These are phyloP conservation scores for Pulicaria dysenterica DNA, from an alignment of 129 eudicot species.

Conservation along the genomic window DNA sequence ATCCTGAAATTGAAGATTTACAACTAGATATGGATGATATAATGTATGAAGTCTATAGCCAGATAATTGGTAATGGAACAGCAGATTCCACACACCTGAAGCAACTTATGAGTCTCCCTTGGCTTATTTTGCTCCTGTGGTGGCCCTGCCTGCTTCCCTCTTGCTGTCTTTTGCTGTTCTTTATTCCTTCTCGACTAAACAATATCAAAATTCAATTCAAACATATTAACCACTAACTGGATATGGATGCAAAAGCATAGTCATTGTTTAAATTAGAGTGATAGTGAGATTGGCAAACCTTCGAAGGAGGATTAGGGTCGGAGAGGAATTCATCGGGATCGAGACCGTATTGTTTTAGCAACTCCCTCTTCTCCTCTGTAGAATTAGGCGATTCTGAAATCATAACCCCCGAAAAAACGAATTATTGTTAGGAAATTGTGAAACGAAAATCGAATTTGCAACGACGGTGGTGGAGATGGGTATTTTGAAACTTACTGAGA, in stretches of 20 bases:
- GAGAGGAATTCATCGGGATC: constrained; percentile 78
- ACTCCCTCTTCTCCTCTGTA: constrained; percentile 55
- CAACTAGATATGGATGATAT: neutral
- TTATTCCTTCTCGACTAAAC: constrained; percentile 57
- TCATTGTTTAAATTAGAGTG: neutral
- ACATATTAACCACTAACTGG: neutral
- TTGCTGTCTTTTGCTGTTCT: constrained; percentile 43
- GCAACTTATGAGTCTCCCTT: constrained; percentile 78
- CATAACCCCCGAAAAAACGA: neutral
- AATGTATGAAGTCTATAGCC: neutral
- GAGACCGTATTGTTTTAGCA: constrained; percentile 76
- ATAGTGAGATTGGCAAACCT: constrained; percentile 41
- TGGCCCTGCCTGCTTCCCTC: constrained; percentile 29
- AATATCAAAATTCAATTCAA: constrained; percentile 1
- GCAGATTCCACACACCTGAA: constrained; percentile 53
- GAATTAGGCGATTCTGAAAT: constrained; percentile 50
- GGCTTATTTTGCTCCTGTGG: constrained; percentile 44
- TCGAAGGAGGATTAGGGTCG: constrained; percentile 51
- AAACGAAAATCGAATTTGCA: constrained; percentile 5
- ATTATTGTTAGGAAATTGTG: neutral
- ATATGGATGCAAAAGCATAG: neutral
- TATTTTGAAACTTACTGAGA: constrained; percentile 45
- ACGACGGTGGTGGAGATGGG: neutral
- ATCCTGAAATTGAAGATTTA: neutral
- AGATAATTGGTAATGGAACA: neutral